Percentiles rank a stretch among this genome's conserved stretches.
These are phyloP conservation scores for Tricholoma sp. DNA, from an alignment of 768 basidiomycete species.

Conservation along the genomic window DNA sequence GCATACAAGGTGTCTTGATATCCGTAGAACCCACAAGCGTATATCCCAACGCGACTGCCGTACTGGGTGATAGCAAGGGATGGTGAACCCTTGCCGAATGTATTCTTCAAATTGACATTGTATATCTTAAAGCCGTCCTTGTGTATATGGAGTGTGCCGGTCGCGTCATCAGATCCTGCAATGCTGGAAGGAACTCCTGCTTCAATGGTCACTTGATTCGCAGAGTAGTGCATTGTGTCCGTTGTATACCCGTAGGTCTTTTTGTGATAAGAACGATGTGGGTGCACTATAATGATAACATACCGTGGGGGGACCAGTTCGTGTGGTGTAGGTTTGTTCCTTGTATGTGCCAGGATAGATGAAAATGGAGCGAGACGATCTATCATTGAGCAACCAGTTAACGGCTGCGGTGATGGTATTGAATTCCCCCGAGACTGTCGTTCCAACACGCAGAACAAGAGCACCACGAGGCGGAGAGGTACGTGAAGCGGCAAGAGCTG, in stretches of 20 bases:
- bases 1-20: conserved; percentile 42
- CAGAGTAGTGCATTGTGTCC: conserved; percentile 32
- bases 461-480: conserved; percentile 40
- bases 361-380: conserved; percentile 35
- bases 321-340: conserved; percentile 41
- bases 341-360: conserved; percentile 43
- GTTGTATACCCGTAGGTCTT: conserved; percentile 43
- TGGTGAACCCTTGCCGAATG: conserved; percentile 37
- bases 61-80: conserved; percentile 48
- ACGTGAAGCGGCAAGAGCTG: conserved; percentile 27
- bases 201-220: conserved; percentile 37
- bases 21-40: no score
- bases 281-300: neutral
- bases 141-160: conserved; percentile 44
- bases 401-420: conserved; percentile 35
- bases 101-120: conserved; percentile 46
- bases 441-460: conserved; percentile 35
- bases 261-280: neutral
- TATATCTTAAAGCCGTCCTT: conserved; percentile 45
- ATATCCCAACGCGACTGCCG: conserved; percentile 37
- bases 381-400: conserved; percentile 36
- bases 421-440: conserved; percentile 35
- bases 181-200: conserved; percentile 28
- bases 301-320: conserved; percentile 39
- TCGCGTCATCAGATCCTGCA: conserved; percentile 42